phyloP scores from a whole-genome alignment of 106 monocot genomes.

The Dendrobium officinale region DNA sequence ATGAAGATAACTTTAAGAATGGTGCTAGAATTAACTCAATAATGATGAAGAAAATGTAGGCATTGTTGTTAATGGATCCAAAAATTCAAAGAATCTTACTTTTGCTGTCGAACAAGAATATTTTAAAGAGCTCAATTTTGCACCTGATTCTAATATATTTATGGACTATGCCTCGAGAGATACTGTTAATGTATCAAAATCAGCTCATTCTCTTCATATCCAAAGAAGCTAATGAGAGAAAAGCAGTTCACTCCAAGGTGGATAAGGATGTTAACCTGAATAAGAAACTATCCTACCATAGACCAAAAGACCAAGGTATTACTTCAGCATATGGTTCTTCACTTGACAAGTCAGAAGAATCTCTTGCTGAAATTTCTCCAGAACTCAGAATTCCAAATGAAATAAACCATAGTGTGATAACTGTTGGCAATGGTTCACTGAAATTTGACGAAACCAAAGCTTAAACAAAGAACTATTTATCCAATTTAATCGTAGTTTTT shows the following conservation, averaged over 20 bases:
- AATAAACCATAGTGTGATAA: too few species aligned
- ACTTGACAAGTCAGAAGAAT: too few species aligned
- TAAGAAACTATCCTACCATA: background rate
- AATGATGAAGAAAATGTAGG: conserved; percentile 38
- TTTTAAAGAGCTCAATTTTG: conserved; percentile 70
- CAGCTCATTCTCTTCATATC: background rate
- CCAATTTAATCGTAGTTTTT: too few species aligned
- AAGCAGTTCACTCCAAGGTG: background rate
- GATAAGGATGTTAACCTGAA: background rate
- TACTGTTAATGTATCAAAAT: conserved; percentile 18
- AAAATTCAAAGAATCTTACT: conserved; percentile 1
- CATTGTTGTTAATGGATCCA: conserved; percentile 20
- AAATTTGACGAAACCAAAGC: conserved; percentile 12
- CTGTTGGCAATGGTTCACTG: background rate
- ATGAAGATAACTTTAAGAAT: conserved; percentile 17
- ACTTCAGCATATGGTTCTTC: background rate
- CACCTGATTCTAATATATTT: conserved; percentile 13
- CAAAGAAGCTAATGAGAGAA: background rate
- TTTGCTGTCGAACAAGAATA: conserved; percentile 82
- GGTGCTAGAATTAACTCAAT: conserved; percentile 9
- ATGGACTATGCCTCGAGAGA: conserved; percentile 16
- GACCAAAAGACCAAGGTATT: background rate
- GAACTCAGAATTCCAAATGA: background rate
- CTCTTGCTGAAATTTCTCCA: background rate
- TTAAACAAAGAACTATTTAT: conserved; percentile 7